Conservation (phyloP, 2,329 filamentous ascomycete species). For the Apiospora hydei region DNA sequence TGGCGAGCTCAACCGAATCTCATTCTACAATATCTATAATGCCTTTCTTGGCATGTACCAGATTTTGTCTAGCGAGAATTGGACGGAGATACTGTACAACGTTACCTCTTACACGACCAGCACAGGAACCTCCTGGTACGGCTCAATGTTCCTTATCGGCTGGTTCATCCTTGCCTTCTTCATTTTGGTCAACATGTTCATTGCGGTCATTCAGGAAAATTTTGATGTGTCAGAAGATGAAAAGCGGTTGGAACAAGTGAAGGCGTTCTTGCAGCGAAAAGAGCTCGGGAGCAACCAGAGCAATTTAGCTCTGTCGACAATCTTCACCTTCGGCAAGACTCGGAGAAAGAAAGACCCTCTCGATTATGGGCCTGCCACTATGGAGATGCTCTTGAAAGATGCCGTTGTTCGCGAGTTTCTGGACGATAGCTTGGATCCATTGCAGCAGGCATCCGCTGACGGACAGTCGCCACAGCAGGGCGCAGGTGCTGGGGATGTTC, state of each 20-base stretch:
- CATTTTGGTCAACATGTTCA: slow-evolving; percentile 99
- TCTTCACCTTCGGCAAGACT: slow-evolving; percentile 69
- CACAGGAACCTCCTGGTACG: slow-evolving; percentile 86
- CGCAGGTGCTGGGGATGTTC: slow-evolving; percentile 51
- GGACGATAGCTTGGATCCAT: slow-evolving; percentile 69
- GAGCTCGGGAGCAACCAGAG: slow-evolving; percentile 75
- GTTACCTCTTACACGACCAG: slow-evolving; percentile 73
- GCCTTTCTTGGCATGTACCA: slow-evolving; percentile 98
- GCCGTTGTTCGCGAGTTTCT: slow-evolving; percentile 94
- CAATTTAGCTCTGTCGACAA: slow-evolving; percentile 78
- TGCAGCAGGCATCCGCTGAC: slow-evolving; percentile 48
- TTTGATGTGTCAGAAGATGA: slow-evolving; percentile 99
- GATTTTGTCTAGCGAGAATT: slow-evolving; percentile 93
- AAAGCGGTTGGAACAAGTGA: slow-evolving; percentile 95
- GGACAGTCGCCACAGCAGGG: slow-evolving; percentile 45
- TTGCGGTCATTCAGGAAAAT: slow-evolving; percentile 99
- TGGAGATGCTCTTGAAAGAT: slow-evolving; percentile 97
- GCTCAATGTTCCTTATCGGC: slow-evolving; percentile 85
- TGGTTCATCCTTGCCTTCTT: slow-evolving; percentile 98
- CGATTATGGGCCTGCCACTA: slow-evolving; percentile 88
- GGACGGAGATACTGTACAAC: slow-evolving; percentile 87
- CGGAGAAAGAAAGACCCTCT: slow-evolving; percentile 78
- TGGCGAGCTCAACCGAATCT: slow-evolving; percentile 71
- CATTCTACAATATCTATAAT: slow-evolving; percentile 92
- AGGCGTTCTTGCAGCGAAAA: slow-evolving; percentile 90